Evolutionary conservation across 345 rosid genomes (phyloP).

Genomic region (Syzygium jambos): DNA sequence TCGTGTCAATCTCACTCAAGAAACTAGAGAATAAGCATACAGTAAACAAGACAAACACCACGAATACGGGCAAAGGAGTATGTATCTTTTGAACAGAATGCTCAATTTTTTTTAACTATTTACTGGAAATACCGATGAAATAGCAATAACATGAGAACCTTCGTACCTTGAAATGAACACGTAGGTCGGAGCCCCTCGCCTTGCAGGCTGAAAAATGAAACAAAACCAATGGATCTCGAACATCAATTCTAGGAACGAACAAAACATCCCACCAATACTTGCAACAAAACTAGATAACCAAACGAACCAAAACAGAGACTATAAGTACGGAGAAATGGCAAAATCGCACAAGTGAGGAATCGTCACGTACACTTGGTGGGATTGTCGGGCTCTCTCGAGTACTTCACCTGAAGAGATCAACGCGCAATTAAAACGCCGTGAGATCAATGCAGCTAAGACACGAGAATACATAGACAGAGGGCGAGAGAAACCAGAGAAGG

Average conservation of each 20-base stretch:
- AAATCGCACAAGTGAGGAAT: background rate
- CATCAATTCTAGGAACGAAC: background rate
- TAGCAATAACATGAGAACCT: background rate
- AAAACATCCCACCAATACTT: background rate
- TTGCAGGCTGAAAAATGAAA: constrained; percentile 65
- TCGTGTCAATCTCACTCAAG: background rate
- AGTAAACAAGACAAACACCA: background rate
- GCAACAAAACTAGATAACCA: background rate
- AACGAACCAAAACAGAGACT: background rate
- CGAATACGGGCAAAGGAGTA: background rate
- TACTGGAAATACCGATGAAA: background rate
- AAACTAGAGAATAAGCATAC: background rate
- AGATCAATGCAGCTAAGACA: background rate
- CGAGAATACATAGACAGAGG: background rate
- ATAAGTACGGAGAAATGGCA: background rate
- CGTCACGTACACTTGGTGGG: constrained; percentile 66
- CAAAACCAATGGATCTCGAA: background rate
- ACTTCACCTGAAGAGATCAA: constrained; percentile 63
- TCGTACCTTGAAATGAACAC: constrained; percentile 71
- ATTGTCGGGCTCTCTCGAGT: constrained; percentile 88
- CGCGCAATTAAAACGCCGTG: background rate
- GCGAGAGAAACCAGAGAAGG: background rate
- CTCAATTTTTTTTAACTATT: background rate
- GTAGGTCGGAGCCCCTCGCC: constrained; percentile 90
- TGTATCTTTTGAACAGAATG: background rate